Base-by-base conservation (phyloP, 148 eudicot species). In the Rheum nobile region DNA sequence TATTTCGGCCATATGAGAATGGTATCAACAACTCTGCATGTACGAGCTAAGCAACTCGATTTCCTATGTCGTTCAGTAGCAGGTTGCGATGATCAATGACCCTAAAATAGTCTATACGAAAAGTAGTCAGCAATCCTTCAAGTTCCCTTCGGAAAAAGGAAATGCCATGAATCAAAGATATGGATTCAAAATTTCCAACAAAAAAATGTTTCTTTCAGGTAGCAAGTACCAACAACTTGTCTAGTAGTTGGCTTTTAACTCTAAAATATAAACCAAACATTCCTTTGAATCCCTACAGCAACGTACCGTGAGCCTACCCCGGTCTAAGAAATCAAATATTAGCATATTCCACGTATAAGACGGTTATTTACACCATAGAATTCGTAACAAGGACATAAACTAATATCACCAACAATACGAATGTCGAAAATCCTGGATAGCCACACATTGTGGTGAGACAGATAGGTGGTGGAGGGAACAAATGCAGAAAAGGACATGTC, bases 11-110 rank as follows among this genome's bases (percentile, higher is more conserved):
- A 47, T 90, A 90, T 44, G 90, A 84, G 75, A 83, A 81, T 1
- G 94, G 99, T 10, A 83, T 78, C 28, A 85, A 73, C 78, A 96
- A 76, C 74, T 96, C 99, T 77, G 86, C 96, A 68, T 96, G 99
- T 72, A 96, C 78, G 54, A 96, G 83, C 81, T 96, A 97, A 68
- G 99, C 99, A 86, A 96, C 99, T 77, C 99, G 96, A 69, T 96
- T 95, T 59, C 99, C 99, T 74, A 92, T 80, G 79, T 90, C 91
- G 74, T 92, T 90, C 68, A 96, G 87, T 26, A 85, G 77, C 76
- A 96, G 81, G 78, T 84, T 95, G 73, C 82, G 83, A 76, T 96
- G 87, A 78, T 80, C 79, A 67, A 96, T 82, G 55, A 92, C 93
- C 84, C 85, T 85, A 52, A 96, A 96, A 74, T 85, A 75, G 82